Evolutionary conservation across 352 stramenopile species (phyloP).

Genomic region (Phytophthora citrophthora): DNA sequence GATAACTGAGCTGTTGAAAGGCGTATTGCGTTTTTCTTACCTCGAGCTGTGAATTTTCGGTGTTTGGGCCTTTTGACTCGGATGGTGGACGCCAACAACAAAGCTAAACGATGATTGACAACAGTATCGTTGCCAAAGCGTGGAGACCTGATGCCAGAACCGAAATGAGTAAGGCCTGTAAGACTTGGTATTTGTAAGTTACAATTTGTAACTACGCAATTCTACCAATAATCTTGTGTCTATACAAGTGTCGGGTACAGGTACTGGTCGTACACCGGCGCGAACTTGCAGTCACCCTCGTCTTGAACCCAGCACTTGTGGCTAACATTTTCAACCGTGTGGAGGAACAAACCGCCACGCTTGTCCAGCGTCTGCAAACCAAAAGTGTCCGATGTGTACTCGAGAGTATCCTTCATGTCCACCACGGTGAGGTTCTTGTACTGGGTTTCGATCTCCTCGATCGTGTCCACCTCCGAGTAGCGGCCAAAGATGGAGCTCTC

Average conservation of each 20-base stretch:
- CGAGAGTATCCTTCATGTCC: slow-evolving; percentile 32
- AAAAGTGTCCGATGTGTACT: slow-evolving; percentile 52
- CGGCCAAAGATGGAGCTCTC: slow-evolving; percentile 5
- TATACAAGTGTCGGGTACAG: slow-evolving; percentile 34
- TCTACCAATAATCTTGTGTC: background rate
- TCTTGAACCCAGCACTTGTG: slow-evolving; percentile 47
- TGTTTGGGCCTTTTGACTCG: no score
- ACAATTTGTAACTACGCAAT: no score
- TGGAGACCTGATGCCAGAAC: no score
- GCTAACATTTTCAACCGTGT: slow-evolving; percentile 27
- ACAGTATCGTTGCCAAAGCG: no score
- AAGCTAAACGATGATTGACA: no score
- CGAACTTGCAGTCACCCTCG: slow-evolving; percentile 19
- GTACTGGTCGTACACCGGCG: slow-evolving; percentile 32
- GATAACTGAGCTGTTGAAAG: no score
- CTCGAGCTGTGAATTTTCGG: no score
- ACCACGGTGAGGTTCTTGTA: slow-evolving; percentile 34
- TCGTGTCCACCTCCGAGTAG: slow-evolving; percentile 3
- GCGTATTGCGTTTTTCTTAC: no score
- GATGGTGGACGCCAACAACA: no score
- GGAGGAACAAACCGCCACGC: slow-evolving; percentile 29
- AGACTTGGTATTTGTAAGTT: no score
- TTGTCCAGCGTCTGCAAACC: slow-evolving; percentile 42
- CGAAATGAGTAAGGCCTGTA: no score
- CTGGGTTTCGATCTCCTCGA: slow-evolving; percentile 26